Conservation (phyloP, 2,329 filamentous ascomycete genomes). For the Alternaria conjuncta region DNA sequence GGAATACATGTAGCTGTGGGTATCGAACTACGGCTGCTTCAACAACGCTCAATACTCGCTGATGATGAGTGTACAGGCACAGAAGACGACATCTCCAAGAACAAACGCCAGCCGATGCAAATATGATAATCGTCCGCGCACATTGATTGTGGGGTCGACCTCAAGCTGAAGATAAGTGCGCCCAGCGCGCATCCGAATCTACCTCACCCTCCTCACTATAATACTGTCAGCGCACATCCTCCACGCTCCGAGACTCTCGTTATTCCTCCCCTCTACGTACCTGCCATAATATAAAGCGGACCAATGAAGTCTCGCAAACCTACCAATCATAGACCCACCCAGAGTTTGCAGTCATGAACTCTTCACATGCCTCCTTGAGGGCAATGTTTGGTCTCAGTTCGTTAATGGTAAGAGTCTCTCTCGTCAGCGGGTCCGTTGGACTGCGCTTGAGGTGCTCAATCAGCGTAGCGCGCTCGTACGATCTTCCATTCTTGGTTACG, state of each 20-base stretch:
- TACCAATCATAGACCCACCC: conserved; percentile 95
- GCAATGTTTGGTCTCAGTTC: conserved; percentile 84
- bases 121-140: not conserved
- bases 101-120: conserved; percentile 3
- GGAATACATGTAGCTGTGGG: not conserved
- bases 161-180: conserved; percentile 32
- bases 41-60: not conserved
- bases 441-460: conserved; percentile 82
- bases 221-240: conserved; percentile 22
- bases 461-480: conserved; percentile 86
- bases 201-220: conserved; percentile 35
- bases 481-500: conserved; percentile 81
- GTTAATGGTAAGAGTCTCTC: conserved; percentile 70
- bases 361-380: conserved; percentile 80
- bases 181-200: conserved; percentile 36
- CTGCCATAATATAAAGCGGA: conserved; percentile 17
- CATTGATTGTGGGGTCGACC: not conserved
- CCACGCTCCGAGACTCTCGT: not conserved
- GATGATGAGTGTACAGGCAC: not conserved
- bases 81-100: not conserved
- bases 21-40: not conserved
- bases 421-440: conserved; percentile 80
- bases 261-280: conserved; percentile 7
- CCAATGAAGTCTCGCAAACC: conserved; percentile 28
- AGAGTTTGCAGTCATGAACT: conserved; percentile 79